phyloP scores from a whole-genome alignment of 2,329 filamentous ascomycete genomes.

The Fonsecaea erecta region DNA sequence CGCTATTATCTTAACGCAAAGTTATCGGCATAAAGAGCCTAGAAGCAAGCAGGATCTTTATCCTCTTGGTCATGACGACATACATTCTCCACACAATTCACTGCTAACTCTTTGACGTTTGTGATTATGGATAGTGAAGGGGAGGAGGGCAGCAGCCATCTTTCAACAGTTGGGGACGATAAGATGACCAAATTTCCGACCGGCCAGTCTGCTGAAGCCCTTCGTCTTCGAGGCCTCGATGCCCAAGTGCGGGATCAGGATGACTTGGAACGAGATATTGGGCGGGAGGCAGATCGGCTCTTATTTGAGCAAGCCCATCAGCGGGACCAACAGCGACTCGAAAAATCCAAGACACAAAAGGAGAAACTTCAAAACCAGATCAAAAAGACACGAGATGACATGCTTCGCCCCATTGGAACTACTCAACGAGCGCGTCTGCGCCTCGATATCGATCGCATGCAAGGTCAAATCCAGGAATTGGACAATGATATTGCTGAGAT shows the following conservation, averaged over 20 bases:
- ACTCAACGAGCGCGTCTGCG: slow-evolving; percentile 47
- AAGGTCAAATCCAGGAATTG: slow-evolving; percentile 66
- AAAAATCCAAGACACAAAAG: slow-evolving; percentile 59
- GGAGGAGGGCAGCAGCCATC: neutral
- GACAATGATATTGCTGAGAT: slow-evolving; percentile 80
- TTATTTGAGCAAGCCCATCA: slow-evolving; percentile 67
- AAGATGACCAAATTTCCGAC: neutral
- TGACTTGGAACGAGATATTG: slow-evolving; percentile 87
- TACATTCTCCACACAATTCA: neutral
- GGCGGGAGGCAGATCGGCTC: slow-evolving; percentile 65
- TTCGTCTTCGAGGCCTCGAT: slow-evolving; percentile 66
- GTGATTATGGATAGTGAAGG: slow-evolving; percentile 13
- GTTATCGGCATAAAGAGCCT: neutral
- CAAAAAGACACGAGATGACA: slow-evolving; percentile 61
- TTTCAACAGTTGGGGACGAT: neutral
- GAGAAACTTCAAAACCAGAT: slow-evolving; percentile 69
- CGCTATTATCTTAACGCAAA: neutral
- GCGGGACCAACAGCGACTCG: slow-evolving; percentile 65
- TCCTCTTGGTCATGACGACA: slow-evolving; percentile 14
- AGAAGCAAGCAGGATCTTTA: neutral
- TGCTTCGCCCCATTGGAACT: slow-evolving; percentile 60
- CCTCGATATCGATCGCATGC: slow-evolving; percentile 44
- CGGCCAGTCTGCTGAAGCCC: slow-evolving; percentile 59
- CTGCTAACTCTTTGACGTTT: neutral
- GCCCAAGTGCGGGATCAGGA: slow-evolving; percentile 80